A percentile compares a stretch with the other conserved stretches of the same genome.
These are phyloP conservation scores for Endoconidiophora laricicola DNA, from an alignment of 2,329 filamentous ascomycete genomes.

Conservation along the genomic window DNA sequence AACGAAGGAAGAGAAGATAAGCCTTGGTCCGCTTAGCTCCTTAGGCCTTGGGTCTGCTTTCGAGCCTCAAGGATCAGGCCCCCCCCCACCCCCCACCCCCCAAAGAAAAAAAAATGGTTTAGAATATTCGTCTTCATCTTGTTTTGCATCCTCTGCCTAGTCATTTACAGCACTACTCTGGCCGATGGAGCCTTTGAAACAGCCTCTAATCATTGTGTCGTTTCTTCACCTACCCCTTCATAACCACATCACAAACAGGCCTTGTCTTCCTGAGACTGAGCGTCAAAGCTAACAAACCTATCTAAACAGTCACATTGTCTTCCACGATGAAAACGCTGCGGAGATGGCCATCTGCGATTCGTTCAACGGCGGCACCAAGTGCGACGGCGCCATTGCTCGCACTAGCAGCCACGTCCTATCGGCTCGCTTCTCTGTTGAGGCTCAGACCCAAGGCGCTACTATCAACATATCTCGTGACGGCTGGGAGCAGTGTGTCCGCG, in stretches of 20 bases:
- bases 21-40: no score
- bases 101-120: no score
- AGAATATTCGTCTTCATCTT: no score
- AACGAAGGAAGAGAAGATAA: no score
- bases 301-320: constrained; percentile 23
- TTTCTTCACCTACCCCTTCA: background rate
- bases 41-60: no score
- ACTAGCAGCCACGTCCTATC: constrained; percentile 31
- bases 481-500: constrained; percentile 38
- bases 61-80: no score
- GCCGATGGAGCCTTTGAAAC: no score
- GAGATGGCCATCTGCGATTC: constrained; percentile 35
- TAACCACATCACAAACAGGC: background rate
- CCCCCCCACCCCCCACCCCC: no score
- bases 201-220: no score
- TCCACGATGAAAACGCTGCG: constrained; percentile 33
- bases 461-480: constrained; percentile 36
- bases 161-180: no score
- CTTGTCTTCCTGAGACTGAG: background rate
- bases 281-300: background rate
- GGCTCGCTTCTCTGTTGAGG: constrained; percentile 30
- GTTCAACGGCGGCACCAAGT: constrained; percentile 29
- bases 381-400: constrained; percentile 26
- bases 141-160: no score
- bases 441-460: constrained; percentile 25